Evolutionary conservation across 345 rosid species (phyloP).

Genomic region (Punica granatum): DNA sequence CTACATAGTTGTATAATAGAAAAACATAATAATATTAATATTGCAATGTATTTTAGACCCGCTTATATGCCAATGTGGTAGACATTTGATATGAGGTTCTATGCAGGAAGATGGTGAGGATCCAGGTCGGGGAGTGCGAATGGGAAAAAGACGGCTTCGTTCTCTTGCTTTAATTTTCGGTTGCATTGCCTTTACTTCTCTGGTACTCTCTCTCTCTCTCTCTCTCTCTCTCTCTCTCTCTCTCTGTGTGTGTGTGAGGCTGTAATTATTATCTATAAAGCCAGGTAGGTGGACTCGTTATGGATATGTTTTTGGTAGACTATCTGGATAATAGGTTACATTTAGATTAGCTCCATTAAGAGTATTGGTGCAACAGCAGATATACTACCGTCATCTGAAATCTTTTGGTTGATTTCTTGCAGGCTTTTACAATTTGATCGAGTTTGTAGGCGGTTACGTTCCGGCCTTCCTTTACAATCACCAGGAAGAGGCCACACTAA

Average conservation of each 20-base stretch:
- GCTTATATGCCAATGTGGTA: neutral
- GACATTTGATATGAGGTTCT: constrained; percentile 19
- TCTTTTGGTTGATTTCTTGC: constrained; percentile 25
- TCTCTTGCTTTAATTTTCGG: constrained; percentile 84
- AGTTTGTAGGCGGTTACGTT: constrained; percentile 48
- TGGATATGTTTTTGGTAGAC: neutral
- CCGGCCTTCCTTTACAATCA: constrained; percentile 68
- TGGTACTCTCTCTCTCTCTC: constrained; percentile 39
- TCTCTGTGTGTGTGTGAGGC: too few relatives aligned
- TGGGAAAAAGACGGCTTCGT: constrained; percentile 87
- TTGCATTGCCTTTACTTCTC: constrained; percentile 67
- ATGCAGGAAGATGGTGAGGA: constrained; percentile 95
- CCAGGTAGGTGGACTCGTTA: too few relatives aligned
- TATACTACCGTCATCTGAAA: too few relatives aligned
- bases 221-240: constrained; percentile 1
- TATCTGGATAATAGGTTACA: neutral
- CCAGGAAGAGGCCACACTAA: constrained; percentile 43
- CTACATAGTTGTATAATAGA: neutral
- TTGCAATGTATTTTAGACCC: neutral
- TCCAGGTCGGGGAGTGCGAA: constrained; percentile 52
- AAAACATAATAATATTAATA: too few relatives aligned
- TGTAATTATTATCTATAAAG: too few relatives aligned
- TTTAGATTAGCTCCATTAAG: too few relatives aligned
- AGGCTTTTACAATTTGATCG: constrained; percentile 89
- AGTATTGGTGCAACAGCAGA: too few relatives aligned